These are phyloP conservation scores for Fusarium heterosporum DNA, from an alignment of 2,329 filamentous ascomycete species.

Conservation along the genomic window DNA sequence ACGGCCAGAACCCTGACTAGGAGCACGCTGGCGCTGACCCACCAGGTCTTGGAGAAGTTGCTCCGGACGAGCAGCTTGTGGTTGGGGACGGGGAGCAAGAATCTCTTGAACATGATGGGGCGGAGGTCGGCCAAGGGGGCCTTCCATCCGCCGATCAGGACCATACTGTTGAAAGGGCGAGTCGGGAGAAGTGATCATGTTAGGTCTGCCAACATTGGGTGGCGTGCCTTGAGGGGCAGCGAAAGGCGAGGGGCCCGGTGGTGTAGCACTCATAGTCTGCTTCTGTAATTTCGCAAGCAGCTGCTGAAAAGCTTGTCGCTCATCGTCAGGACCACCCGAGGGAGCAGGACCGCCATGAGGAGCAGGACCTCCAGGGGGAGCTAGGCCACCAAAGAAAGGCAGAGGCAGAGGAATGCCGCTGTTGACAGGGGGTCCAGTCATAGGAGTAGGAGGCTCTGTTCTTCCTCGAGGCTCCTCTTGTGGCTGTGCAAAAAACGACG, in stretches of 20 bases:
- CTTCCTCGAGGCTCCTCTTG: slow-evolving; percentile 65
- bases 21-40: slow-evolving; percentile 67
- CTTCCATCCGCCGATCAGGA: slow-evolving; percentile 58
- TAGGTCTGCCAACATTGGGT: slow-evolving; percentile 50
- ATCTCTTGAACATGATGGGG: slow-evolving; percentile 64
- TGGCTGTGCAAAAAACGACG: slow-evolving; percentile 74
- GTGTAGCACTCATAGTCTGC: slow-evolving; percentile 61
- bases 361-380: slow-evolving; percentile 44
- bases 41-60: slow-evolving; percentile 72
- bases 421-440: slow-evolving; percentile 46
- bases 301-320: slow-evolving; percentile 87
- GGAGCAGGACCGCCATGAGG: slow-evolving; percentile 45
- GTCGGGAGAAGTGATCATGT: slow-evolving; percentile 60
- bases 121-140: slow-evolving; percentile 54
- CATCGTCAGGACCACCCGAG: slow-evolving; percentile 65
- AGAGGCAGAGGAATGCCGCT: slow-evolving; percentile 32
- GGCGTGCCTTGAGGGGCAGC: slow-evolving; percentile 54
- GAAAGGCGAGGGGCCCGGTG: slow-evolving; percentile 58
- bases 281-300: slow-evolving; percentile 84
- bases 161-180: slow-evolving; percentile 60
- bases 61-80: slow-evolving; percentile 65
- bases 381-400: slow-evolving; percentile 41
- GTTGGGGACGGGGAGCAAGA: slow-evolving; percentile 62
- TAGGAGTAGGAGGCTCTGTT: slow-evolving; percentile 62
- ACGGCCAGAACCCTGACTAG: slow-evolving; percentile 62